Conservation (phyloP, 2,329 filamentous ascomycete species). For the Sarocladium kiliense region DNA sequence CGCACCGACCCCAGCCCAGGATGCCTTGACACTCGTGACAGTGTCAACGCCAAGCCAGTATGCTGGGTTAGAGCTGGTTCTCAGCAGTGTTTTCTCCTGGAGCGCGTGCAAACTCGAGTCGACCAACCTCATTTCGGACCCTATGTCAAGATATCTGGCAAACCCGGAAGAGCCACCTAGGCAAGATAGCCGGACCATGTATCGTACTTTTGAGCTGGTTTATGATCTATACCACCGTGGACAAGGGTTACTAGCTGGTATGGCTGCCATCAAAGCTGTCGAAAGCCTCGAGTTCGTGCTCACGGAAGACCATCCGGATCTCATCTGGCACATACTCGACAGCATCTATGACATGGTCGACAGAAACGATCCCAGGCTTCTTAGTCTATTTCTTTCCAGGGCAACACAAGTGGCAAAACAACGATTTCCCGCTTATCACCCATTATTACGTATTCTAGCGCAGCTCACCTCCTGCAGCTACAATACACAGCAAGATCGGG, state of each 20-base stretch:
- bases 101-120: conserved; percentile 28
- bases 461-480: conserved; percentile 26
- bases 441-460: conserved; percentile 26
- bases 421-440: conserved; percentile 26
- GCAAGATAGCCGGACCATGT: conserved; percentile 34
- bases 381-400: conserved; percentile 28
- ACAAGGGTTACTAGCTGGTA: conserved; percentile 28
- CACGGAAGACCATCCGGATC: conserved; percentile 30
- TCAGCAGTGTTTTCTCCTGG: conserved; percentile 29
- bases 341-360: conserved; percentile 34
- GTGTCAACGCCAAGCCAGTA: conserved; percentile 21
- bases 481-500: conserved; percentile 23
- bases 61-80: conserved; percentile 25
- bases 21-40: conserved; percentile 15
- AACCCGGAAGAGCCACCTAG: conserved; percentile 29
- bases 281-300: conserved; percentile 31
- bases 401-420: conserved; percentile 22
- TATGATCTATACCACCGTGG: conserved; percentile 32
- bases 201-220: conserved; percentile 31
- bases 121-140: conserved; percentile 20
- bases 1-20: background rate
- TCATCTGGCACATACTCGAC: conserved; percentile 32
- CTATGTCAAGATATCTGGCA: conserved; percentile 31
- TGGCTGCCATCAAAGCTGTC: conserved; percentile 30
- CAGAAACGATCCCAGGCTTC: conserved; percentile 27